A percentile compares a stretch with the other conserved stretches of the same genome.
These are phyloP conservation scores for Fragaria iinumae DNA, from an alignment of 306 rosid species.

Conservation along the genomic window DNA sequence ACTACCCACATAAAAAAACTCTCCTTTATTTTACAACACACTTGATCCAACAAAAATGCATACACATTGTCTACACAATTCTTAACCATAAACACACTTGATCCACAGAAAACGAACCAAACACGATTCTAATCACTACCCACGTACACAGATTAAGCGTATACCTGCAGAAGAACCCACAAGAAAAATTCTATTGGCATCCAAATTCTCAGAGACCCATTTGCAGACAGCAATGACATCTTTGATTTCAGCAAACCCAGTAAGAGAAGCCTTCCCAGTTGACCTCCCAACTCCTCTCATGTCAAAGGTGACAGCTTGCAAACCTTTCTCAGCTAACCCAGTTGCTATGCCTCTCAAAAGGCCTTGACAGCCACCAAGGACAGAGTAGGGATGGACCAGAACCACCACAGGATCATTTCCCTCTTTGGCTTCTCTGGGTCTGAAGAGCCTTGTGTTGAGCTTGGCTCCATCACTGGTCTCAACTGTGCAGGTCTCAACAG, in stretches of 20 bases:
- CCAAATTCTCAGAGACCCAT: conserved; percentile 44
- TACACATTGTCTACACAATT: neutral
- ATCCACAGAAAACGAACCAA: neutral
- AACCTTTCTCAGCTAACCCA: conserved; percentile 65
- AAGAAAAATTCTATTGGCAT: conserved; percentile 45
- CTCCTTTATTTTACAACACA: neutral
- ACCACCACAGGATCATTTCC: conserved; percentile 45
- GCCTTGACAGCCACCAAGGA: conserved; percentile 84
- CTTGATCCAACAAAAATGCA: neutral
- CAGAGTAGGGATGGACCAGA: conserved; percentile 90
- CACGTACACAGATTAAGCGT: neutral
- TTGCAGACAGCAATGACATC: conserved; percentile 74
- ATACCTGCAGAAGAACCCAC: conserved; percentile 97
- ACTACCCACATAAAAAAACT: neutral
- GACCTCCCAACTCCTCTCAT: conserved; percentile 85
- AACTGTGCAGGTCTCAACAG: too few species aligned
- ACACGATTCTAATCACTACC: neutral
- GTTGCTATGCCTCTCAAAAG: conserved; percentile 79
- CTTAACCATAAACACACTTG: neutral
- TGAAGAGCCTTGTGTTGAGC: conserved; percentile 66
- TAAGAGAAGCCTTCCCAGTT: conserved; percentile 70
- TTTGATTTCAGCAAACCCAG: conserved; percentile 77
- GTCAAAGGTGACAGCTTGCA: conserved; percentile 65
- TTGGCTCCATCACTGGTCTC: conserved; percentile 31
- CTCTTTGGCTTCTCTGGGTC: conserved; percentile 37